phyloP scores from a whole-genome alignment of 169 alveolate genomes.

The Cryptosporidium xiaoi region DNA sequence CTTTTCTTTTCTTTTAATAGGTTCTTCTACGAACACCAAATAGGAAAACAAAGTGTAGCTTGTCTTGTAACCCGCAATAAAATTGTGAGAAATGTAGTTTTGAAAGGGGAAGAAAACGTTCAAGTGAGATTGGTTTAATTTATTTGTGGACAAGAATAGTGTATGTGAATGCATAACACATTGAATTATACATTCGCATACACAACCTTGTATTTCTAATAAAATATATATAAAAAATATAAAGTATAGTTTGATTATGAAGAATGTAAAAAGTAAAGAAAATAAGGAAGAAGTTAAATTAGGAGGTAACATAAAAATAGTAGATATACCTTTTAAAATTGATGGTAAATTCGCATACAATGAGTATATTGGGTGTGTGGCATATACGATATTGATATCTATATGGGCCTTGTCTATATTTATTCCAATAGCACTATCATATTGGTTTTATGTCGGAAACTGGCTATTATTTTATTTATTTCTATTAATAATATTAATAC shows the following conservation, averaged over 20 bases:
- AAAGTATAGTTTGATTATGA: not conserved
- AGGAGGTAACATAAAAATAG: not conserved
- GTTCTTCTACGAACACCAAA: no score
- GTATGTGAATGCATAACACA: not conserved
- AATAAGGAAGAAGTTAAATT: not conserved
- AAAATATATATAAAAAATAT: no score
- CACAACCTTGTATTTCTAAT: no score
- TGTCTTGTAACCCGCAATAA: no score
- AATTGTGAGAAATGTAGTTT: no score
- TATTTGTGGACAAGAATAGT: no score
- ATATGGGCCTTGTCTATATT: slow-evolving; percentile 43
- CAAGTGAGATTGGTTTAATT: no score
- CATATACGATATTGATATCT: slow-evolving; percentile 34
- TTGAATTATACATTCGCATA: not conserved
- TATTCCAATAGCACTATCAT: slow-evolving; percentile 19
- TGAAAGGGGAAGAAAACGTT: no score
- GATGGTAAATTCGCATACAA: slow-evolving; percentile 40
- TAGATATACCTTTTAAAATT: no score
- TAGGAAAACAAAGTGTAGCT: no score
- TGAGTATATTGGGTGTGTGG: slow-evolving; percentile 36
- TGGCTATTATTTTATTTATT: slow-evolving; percentile 1
- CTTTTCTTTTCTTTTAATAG: no score
- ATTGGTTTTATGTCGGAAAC: slow-evolving; percentile 19
- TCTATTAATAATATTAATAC: slow-evolving; percentile 5
- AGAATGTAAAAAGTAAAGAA: not conserved